phyloP scores from a whole-genome alignment of 176 grass and related monocot species.

The Oryza longistaminata region DNA sequence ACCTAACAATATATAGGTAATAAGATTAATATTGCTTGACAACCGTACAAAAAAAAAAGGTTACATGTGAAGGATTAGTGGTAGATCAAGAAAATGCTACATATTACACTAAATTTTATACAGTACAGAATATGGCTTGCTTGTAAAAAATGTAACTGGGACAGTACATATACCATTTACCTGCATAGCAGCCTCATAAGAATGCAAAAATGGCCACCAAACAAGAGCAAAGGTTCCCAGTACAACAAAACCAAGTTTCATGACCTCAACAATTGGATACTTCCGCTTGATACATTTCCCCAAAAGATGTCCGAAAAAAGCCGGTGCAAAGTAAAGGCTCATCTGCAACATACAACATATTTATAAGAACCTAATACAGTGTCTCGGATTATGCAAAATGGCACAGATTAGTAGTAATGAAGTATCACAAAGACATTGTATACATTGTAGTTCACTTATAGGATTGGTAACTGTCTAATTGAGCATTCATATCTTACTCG shows the following conservation, averaged over 20 bases:
- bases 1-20: conserved; percentile 53
- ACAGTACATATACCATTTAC: conserved; percentile 39
- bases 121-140: background rate
- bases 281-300: conserved; percentile 79
- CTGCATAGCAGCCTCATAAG: conserved; percentile 64
- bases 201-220: conserved; percentile 94
- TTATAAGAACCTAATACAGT: background rate
- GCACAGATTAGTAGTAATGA: background rate
- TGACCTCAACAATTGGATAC: conserved; percentile 63
- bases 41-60: conserved; percentile 19
- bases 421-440: background rate
- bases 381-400: background rate
- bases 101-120: conserved; percentile 1
- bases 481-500: conserved; percentile 11
- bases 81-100: background rate
- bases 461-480: background rate
- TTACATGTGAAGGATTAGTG: background rate
- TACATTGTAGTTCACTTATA: conserved; percentile 6
- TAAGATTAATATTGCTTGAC: conserved; percentile 15
- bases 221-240: conserved; percentile 80
- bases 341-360: conserved; percentile 59
- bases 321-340: conserved; percentile 94
- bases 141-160: conserved; percentile 1
- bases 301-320: conserved; percentile 87
- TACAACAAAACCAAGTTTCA: conserved; percentile 75